A percentile compares a stretch with the other conserved stretches of the same genome.
Evolutionary conservation across 2,329 filamentous ascomycete genomes (phyloP).

Genomic region (Lasiodiplodia hormozganensis): DNA sequence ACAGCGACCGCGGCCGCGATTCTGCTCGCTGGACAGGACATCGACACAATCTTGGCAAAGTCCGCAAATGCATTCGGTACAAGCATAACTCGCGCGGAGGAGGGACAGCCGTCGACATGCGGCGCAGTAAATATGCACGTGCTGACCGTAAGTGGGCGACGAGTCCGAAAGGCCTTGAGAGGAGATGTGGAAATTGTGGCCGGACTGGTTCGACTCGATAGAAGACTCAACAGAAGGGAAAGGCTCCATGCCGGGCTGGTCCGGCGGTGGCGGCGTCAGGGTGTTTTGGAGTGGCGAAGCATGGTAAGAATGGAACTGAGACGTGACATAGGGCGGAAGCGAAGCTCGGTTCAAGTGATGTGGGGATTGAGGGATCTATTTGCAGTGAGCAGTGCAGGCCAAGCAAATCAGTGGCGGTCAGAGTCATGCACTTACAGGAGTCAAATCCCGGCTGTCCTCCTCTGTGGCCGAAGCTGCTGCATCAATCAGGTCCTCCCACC

Average conservation of each 20-base stretch:
- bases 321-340: slow-evolving; percentile 63
- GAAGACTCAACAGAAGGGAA: slow-evolving; percentile 90
- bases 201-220: slow-evolving; percentile 74
- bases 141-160: slow-evolving; percentile 60
- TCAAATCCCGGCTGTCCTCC: slow-evolving; percentile 86
- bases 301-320: slow-evolving; percentile 72
- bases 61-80: slow-evolving; percentile 94
- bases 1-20: slow-evolving; percentile 71
- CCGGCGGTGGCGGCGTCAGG: slow-evolving; percentile 75
- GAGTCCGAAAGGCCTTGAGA: slow-evolving; percentile 61
- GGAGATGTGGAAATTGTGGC: slow-evolving; percentile 67
- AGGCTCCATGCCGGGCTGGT: slow-evolving; percentile 63
- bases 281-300: slow-evolving; percentile 91
- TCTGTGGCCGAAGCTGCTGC: slow-evolving; percentile 92
- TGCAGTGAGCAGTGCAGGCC: slow-evolving; percentile 11
- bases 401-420: slow-evolving; percentile 23
- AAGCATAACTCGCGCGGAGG: slow-evolving; percentile 86
- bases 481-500: slow-evolving; percentile 97
- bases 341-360: slow-evolving; percentile 64
- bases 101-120: slow-evolving; percentile 80
- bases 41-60: slow-evolving; percentile 89
- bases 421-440: slow-evolving; percentile 68
- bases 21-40: slow-evolving; percentile 76
- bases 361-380: slow-evolving; percentile 57
- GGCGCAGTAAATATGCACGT: slow-evolving; percentile 89